These are phyloP conservation scores for Phytophthora capsici DNA, from an alignment of 352 stramenopile species.

Conservation along the genomic window DNA sequence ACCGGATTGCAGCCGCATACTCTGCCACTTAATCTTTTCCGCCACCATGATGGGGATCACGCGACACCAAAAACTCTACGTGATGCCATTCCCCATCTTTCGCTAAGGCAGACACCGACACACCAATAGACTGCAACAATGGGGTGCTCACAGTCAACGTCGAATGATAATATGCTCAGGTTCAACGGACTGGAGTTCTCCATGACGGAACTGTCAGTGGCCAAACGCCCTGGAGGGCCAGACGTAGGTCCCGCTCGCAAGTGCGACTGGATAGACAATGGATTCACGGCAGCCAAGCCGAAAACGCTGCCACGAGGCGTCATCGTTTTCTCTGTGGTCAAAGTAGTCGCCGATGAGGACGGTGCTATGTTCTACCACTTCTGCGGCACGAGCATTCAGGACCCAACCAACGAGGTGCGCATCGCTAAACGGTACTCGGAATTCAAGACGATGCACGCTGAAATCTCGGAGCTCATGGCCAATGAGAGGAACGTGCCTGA, in stretches of 20 bases:
- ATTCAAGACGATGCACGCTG: slow-evolving; percentile 65
- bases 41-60: not conserved
- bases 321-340: slow-evolving; percentile 36
- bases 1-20: slow-evolving; percentile 9
- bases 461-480: slow-evolving; percentile 61
- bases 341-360: slow-evolving; percentile 41
- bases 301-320: slow-evolving; percentile 15
- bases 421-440: slow-evolving; percentile 76
- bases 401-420: slow-evolving; percentile 44
- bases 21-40: slow-evolving; percentile 15
- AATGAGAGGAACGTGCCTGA: slow-evolving; percentile 49
- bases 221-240: slow-evolving; percentile 32
- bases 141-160: slow-evolving; percentile 47
- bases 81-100: slow-evolving; percentile 19
- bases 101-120: slow-evolving; percentile 6
- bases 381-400: slow-evolving; percentile 35
- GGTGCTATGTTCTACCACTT: slow-evolving; percentile 61
- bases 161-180: slow-evolving; percentile 37
- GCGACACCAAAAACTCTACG: not conserved
- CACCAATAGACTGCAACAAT: slow-evolving; percentile 6
- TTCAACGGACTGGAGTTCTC: slow-evolving; percentile 16
- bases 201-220: slow-evolving; percentile 31
- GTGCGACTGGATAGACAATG: too few relatives aligned
- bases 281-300: slow-evolving; percentile 2
- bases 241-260: slow-evolving; percentile 25